phyloP scores from a whole-genome alignment of 2,329 filamentous ascomycete genomes.

The Myriosclerotinia scirpicola region DNA sequence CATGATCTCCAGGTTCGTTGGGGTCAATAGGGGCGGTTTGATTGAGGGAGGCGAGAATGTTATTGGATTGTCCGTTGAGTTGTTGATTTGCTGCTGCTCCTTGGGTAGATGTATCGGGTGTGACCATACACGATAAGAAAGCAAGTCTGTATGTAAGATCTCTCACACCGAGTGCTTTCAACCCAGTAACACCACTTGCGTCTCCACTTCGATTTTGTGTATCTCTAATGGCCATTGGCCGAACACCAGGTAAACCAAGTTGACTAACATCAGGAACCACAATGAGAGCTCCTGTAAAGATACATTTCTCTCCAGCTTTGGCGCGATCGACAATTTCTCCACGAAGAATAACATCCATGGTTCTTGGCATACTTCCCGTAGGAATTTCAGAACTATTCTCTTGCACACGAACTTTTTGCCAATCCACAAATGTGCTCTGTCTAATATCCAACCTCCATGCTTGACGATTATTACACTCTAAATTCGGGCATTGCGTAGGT shows the following conservation, averaged over 20 bases:
- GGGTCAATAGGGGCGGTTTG: conserved; percentile 67
- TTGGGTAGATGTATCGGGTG: conserved; percentile 78
- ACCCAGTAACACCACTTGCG: conserved; percentile 76
- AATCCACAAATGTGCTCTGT: conserved; percentile 97
- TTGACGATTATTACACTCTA: conserved; percentile 79
- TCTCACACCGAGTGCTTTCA: conserved; percentile 90
- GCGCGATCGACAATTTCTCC: conserved; percentile 97
- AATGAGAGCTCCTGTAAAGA: conserved; percentile 94
- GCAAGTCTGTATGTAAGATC: conserved; percentile 94
- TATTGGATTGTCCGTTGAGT: conserved; percentile 70
- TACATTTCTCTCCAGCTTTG: conserved; percentile 96
- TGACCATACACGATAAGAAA: conserved; percentile 97
- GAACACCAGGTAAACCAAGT: conserved; percentile 81
- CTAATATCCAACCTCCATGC: conserved; percentile 98
- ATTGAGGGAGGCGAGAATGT: conserved; percentile 82
- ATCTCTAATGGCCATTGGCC: conserved; percentile 81
- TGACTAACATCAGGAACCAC: conserved; percentile 97
- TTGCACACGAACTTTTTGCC: conserved; percentile 98
- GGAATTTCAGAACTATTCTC: conserved; percentile 98
- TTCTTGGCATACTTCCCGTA: conserved; percentile 96
- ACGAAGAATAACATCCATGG: conserved; percentile 93
- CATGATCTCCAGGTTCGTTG: conserved; percentile 73
- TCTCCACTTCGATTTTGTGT: conserved; percentile 76
- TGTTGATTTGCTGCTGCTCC: conserved; percentile 71
- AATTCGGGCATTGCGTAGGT: conserved; percentile 90